A percentile compares a stretch with the other conserved stretches of the same genome.
These are phyloP conservation scores for Aspergillus proliferans DNA, from an alignment of 2,329 filamentous ascomycete genomes.

Conservation along the genomic window DNA sequence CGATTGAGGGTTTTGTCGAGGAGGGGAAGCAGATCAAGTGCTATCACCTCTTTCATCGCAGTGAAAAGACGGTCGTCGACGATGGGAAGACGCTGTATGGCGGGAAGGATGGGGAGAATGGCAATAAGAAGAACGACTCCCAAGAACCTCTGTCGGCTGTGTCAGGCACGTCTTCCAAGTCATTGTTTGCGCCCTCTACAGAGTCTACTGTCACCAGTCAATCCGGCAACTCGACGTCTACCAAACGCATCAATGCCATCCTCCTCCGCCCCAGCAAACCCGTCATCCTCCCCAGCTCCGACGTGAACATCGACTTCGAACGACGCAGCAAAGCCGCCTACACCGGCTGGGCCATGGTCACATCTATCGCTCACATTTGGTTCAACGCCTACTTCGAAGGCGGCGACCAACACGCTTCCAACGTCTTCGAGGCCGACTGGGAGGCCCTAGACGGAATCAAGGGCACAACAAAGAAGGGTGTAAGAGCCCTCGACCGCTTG, in stretches of 20 bases:
- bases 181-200: constrained; percentile 8
- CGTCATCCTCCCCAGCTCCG: constrained; percentile 69
- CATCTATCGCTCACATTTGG: constrained; percentile 90
- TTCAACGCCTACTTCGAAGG: constrained; percentile 95
- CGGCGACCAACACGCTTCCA: constrained; percentile 62
- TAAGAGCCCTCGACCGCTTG: constrained; percentile 71
- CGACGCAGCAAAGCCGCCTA: constrained; percentile 74
- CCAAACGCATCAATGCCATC: constrained; percentile 61
- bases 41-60: constrained; percentile 69
- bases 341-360: constrained; percentile 78
- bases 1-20: constrained; percentile 79
- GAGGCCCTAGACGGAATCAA: constrained; percentile 90
- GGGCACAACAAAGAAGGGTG: constrained; percentile 75
- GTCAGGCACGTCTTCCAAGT: constrained; percentile 7
- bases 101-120: constrained; percentile 35
- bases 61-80: constrained; percentile 56
- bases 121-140: constrained; percentile 3
- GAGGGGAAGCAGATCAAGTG: constrained; percentile 79
- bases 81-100: constrained; percentile 47
- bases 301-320: constrained; percentile 87
- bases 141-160: background rate
- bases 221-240: constrained; percentile 33
- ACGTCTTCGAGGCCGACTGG: constrained; percentile 66
- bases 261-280: constrained; percentile 67
- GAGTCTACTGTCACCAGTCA: constrained; percentile 30